Percentiles rank a stretch among this genome's conserved stretches.
Evolutionary conservation across 306 rosid genomes (phyloP).

Genomic region (Senna tora): DNA sequence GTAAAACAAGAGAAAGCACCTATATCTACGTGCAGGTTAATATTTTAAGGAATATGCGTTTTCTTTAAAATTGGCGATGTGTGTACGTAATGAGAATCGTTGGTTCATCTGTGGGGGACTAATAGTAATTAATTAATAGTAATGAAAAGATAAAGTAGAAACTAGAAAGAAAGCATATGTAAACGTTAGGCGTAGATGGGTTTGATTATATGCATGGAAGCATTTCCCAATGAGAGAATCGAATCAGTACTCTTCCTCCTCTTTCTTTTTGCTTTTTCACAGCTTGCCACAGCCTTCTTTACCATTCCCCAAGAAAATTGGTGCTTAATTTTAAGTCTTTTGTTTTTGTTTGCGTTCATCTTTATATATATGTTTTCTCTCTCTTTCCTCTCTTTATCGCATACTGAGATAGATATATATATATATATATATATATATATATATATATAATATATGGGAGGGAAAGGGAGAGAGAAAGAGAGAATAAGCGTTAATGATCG

Average conservation of each 20-base stretch:
- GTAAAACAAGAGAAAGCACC: conserved; percentile 7
- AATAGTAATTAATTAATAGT: conserved; percentile 27
- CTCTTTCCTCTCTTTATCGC: conserved; percentile 22
- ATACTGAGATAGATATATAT: conserved; percentile 32
- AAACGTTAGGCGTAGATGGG: conserved; percentile 50
- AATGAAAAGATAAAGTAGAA: conserved; percentile 53
- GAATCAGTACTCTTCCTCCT: conserved; percentile 72
- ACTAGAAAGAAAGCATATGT: conserved; percentile 46
- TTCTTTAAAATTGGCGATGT: neutral
- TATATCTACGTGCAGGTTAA: neutral
- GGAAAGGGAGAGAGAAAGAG: conserved; percentile 31
- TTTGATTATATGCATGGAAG: conserved; percentile 83
- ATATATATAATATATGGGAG: neutral
- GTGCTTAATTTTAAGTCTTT: conserved; percentile 34
- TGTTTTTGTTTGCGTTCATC: conserved; percentile 19
- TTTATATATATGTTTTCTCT: conserved; percentile 27
- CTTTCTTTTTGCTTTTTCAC: conserved; percentile 89
- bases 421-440: no score
- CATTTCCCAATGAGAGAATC: conserved; percentile 95
- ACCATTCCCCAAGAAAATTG: conserved; percentile 86
- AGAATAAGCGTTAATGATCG: conserved; percentile 31
- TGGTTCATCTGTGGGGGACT: neutral
- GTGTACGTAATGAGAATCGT: conserved; percentile 15
- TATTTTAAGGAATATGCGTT: conserved; percentile 5
- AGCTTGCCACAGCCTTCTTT: conserved; percentile 94